Evolutionary conservation across 2,329 filamentous ascomycete genomes (phyloP), one percentile per base, ranked within the genome.

Genomic region (Epicoccum sorghinum): DNA sequence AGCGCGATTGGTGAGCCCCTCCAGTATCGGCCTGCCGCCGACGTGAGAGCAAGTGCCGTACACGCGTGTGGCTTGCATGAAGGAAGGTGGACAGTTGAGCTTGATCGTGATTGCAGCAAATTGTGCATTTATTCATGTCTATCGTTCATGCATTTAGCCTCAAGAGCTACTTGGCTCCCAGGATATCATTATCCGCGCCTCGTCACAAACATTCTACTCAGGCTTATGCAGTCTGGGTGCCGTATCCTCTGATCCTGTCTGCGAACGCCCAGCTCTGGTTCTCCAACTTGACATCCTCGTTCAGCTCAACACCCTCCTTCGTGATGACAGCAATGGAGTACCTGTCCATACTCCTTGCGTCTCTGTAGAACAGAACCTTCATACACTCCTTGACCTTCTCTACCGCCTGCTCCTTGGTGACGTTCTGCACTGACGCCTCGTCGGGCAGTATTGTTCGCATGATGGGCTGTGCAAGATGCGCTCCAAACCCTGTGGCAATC

Each of bases 231-330:
- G 67, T 69, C 82, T 98, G 93, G 24, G 93, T 96, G 58, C 95
- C 95, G 74, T 99, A 99, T 39, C 95, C 95, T 77, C 86, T 89
- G 76, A 99, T 97, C 67, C 88, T 85, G 74, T 98, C 93, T 23
- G 95, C 95, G 80, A 99, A 99, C 46, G 90, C 92, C 95, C 93
- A 98, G 84, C 92, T 97, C 84, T 98, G 93, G 68, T 88, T 84
- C 83, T 98, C 93, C 63, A 99, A 82, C 83, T 92, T 87, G 82
- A 96, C 90, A 68, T 89, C 80, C 77, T 96, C 86, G 75, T 88
- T 88, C 64, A 97, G 75, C 50, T 96, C 89, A 55, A 98, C 87
- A n/a, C 75, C 91, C 43, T 91, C 90, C 78, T 91, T 89, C 51
- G 90, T 95, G 52, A 99, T 83, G 49, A 98, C 83, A 18, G 93